A percentile compares a stretch with the other conserved stretches of the same genome.
These are phyloP conservation scores for Solanum pinnatisectum DNA, from an alignment of 257 asterid genomes.

Conservation along the genomic window DNA sequence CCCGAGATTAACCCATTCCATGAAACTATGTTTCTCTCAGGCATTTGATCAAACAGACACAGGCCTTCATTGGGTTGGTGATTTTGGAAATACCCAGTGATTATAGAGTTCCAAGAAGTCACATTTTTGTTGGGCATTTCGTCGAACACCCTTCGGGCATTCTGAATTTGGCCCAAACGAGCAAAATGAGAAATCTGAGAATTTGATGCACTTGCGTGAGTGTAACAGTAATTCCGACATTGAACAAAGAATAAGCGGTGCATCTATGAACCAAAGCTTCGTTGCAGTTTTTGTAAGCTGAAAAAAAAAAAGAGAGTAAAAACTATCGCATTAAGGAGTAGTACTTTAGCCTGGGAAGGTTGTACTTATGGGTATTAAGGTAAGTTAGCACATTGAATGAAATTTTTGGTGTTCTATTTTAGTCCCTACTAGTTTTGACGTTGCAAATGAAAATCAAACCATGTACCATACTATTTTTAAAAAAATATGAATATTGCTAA, in stretches of 20 bases:
- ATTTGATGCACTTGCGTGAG: slow-evolving; percentile 17
- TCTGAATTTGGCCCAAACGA: slow-evolving; percentile 46
- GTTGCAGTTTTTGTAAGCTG: neutral
- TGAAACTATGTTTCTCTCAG: slow-evolving; percentile 53
- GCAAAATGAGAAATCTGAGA: slow-evolving; percentile 40
- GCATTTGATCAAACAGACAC: slow-evolving; percentile 50
- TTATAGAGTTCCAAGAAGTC: slow-evolving; percentile 59
- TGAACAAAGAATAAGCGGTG: neutral
- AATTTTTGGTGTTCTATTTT: too few species aligned
- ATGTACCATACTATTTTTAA: too few species aligned
- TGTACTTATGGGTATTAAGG: too few species aligned
- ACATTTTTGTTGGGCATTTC: slow-evolving; percentile 34
- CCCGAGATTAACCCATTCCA: slow-evolving; percentile 81
- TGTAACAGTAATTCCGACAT: slow-evolving; percentile 22
- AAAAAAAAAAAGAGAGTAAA: neutral
- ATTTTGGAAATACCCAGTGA: slow-evolving; percentile 49
- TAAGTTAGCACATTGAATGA: too few species aligned
- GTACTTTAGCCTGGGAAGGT: too few species aligned
- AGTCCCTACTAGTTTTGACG: too few species aligned
- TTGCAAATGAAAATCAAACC: too few species aligned
- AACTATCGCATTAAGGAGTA: too few species aligned
- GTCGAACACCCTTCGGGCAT: slow-evolving; percentile 51
- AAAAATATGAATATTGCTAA: too few species aligned
- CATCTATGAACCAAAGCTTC: neutral
- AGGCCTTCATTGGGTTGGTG: slow-evolving; percentile 42